Base-by-base conservation (phyloP, 1,284 basidiomycete genomes). In the Tremellales sp. region DNA sequence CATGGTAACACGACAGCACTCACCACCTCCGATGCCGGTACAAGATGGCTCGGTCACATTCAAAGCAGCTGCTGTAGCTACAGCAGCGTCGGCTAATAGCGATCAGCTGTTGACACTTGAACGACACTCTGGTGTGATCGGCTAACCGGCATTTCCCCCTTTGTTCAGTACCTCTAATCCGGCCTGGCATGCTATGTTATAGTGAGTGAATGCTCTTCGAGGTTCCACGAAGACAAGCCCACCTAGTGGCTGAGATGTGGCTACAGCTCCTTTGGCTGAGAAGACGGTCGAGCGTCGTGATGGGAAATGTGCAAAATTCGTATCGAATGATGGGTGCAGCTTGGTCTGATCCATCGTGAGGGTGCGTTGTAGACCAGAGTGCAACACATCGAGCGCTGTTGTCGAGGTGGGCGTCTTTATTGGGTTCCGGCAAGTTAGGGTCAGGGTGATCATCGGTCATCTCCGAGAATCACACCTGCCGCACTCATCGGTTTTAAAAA, bases 101-200 rank as follows among this genome's bases (percentile, higher is more conserved):
- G 3, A 40, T 40, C 11, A 24, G 39, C 39, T 40, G 6, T 7
- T 40, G n/a, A n/a, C n/a, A n/a, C n/a, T n/a, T n/a, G n/a, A n/a
- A n/a, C 29, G 29, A 33, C 10, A 12, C 39, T 5, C 7, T 3
- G 39, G 21, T 22, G 21, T 4, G 31, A 4, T 5, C 4, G 21
- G 45, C 58, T 43, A 35, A 65, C 68, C 90, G 54, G 92, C 92
- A 75, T 97, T 97, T 35, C 93, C 93, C 13, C 92, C 92, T 66
- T 84, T 85, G 49, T 85, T 80, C 31, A 97, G 76, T 51, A 97
- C 86, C 72, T 93, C 89, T 36, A 97, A 74, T 0, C 92, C 93
- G 7, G 87, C 90, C 64, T 87, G 85, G 8, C 85, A 83, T 1
- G 92, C 93, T 64, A 35, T 22, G 19, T 2, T 3, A 25, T 8